Evolutionary conservation across 768 basidiomycete genomes (phyloP), one percentile per base, ranked within the genome.

Genomic region (Suillus occidentalis): DNA sequence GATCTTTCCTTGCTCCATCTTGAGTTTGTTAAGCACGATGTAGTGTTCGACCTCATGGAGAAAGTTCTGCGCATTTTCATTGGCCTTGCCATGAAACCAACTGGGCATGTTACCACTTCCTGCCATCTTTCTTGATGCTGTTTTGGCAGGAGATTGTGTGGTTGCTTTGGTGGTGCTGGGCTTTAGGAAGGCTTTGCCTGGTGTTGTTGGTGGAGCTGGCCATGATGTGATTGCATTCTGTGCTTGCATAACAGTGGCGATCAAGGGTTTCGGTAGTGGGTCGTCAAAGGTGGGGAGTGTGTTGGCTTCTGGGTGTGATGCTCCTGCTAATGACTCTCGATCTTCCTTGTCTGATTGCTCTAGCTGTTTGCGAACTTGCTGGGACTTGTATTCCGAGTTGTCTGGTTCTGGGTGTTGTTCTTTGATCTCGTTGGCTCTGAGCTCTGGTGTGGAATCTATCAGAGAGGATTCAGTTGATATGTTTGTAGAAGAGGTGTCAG

Each of bases 191-290:
- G 43, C n/a, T 10, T n/a, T 45, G 9, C 0, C 20, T 0, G 20
- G 20, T n/a, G 43, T 45, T 0, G 3, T 4, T 0, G 43, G 43
- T n/a, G 20, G 43, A 10, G 7, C 20, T 20, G 43, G 43, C 43
- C 43, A 45, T 4, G 10, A 0, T 5, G 10, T 1, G 1, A n/a
- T 47, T 2, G 20, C 1, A 1, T 12, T n/a, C 10, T 47, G n/a
- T 5, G n/a, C 0, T 2, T 47, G n/a, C 6, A 4, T 31, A 4
- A n/a, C 10, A 0, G 8, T 4, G 0, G 20, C 4, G 1, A 4
- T n/a, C 10, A 5, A 3, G n/a, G 9, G 9, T 6, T 45, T n/a
- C 6, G n/a, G 0, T 1, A 3, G 43, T 0, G 10, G 45, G 2
- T 9, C 9, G 5, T 47, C 2, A 4, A 47, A 47, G 20, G 45